phyloP scores from a whole-genome alignment of 805 yeast genomes.

The Saccharomycopsis sp. region DNA sequence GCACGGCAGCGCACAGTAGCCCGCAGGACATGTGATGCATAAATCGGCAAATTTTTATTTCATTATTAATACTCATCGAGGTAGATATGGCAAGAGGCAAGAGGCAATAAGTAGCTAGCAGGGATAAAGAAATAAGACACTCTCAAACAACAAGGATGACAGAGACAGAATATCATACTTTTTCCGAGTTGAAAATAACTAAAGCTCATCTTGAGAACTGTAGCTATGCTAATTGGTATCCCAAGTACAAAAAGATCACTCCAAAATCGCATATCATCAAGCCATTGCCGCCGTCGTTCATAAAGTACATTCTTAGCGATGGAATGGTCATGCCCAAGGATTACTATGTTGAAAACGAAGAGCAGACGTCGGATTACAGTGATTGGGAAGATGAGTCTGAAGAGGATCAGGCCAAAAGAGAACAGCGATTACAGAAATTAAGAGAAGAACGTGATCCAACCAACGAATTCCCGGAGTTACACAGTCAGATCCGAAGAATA shows the following conservation, averaged over 20 bases:
- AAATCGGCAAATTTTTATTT: neutral
- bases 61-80: too few relatives aligned
- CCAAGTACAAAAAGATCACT: slow-evolving; percentile 38
- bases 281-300: slow-evolving; percentile 52
- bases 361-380: slow-evolving; percentile 62
- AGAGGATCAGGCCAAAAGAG: slow-evolving; percentile 26
- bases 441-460: slow-evolving; percentile 36
- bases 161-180: slow-evolving; percentile 18
- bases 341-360: slow-evolving; percentile 30
- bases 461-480: slow-evolving; percentile 51
- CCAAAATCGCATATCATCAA: slow-evolving; percentile 48
- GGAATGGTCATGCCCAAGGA: slow-evolving; percentile 59
- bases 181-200: slow-evolving; percentile 27
- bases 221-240: slow-evolving; percentile 55
- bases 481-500: slow-evolving; percentile 39
- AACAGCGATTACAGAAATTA: slow-evolving; percentile 22
- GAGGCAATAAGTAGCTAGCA: too few relatives aligned
- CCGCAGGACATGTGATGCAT: neutral
- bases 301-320: slow-evolving; percentile 57
- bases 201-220: slow-evolving; percentile 44
- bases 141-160: neutral
- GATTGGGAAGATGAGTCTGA: slow-evolving; percentile 64
- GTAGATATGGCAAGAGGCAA: too few relatives aligned
- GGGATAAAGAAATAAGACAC: too few relatives aligned
- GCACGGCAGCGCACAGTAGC: neutral